Evolutionary conservation across 495 filamentous ascomycete genomes (phyloP), one percentile per base, ranked within the genome.

Genomic region (Xylaria scruposa): DNA sequence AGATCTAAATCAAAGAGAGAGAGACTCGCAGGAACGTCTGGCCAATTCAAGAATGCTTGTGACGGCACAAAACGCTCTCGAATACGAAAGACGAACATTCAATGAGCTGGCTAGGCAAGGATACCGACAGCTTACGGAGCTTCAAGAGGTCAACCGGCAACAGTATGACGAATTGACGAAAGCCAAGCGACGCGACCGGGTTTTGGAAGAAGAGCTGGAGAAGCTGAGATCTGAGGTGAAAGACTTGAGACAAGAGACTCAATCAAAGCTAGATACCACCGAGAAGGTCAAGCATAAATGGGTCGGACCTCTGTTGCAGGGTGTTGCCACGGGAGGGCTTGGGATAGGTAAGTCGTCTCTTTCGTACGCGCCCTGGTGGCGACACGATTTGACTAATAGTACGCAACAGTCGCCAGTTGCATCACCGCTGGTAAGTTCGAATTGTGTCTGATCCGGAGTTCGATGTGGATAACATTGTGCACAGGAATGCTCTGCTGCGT

Each of bases 231-330:
- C 21, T 0, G 62, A 65, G 4, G 40, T 65, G 1, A 8, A 65
- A 36, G 9, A 33, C 1, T 26, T 65, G 12, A 65, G 62, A 17
- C 12, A 7, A 5, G 62, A 65, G 62, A 65, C 26, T 0, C 24
- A 65, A 65, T 65, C 62, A n/a, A 65, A 65, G 8, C 13, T 65
- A 33, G 13, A 49, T n/a, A 65, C 62, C 12, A 65, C 62, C 1
- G 62, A 65, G 62, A 65, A 49, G 1, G 62, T 33, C 1, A 65
- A 65, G 62, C 24, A 12, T 21, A 26, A 65, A 51, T 65, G 62
- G 62, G 26, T n/a, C 0, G 62, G 62, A 36, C 44, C 62, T 13
- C 19, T 65, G 3, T 0, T 65, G 10, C 26, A 65, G 29, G 62
- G 62, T 9, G 24, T 51, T 49, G 44, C 17, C 13, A 36, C 44